phyloP scores from a whole-genome alignment of 495 filamentous ascomycete genomes.

The Trichoderma parareesei region DNA sequence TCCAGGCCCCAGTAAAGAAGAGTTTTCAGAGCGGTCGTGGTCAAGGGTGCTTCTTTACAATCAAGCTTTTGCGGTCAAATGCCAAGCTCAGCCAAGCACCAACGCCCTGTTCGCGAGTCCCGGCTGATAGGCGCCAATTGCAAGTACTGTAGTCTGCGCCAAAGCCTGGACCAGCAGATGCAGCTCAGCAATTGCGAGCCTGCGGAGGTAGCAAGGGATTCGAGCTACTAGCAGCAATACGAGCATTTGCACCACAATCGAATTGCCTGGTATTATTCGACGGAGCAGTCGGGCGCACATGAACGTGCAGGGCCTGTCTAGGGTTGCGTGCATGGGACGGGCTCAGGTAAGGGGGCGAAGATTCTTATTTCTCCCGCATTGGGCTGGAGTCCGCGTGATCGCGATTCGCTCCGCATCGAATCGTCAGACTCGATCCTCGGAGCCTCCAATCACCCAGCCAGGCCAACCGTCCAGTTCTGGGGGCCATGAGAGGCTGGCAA shows the following conservation, averaged over 20 bases:
- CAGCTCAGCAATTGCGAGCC: background rate
- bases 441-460: background rate
- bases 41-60: background rate
- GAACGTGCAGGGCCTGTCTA: background rate
- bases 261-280: background rate
- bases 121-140: too few species aligned
- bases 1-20: background rate
- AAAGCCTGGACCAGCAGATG: background rate
- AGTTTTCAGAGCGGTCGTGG: background rate
- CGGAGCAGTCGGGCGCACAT: background rate
- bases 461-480: background rate
- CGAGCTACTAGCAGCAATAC: background rate
- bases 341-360: slow-evolving; percentile 1
- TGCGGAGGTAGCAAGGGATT: background rate
- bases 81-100: background rate
- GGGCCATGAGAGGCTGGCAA: background rate
- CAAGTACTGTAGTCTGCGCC: background rate
- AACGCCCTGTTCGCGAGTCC: background rate
- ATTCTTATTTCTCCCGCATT: background rate
- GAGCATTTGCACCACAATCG: background rate
- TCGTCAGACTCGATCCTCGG: background rate
- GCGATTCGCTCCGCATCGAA: slow-evolving; percentile 8
- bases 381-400: background rate
- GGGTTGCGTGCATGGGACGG: background rate
- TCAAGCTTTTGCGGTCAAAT: background rate